Conservation (phyloP, 2,329 filamentous ascomycete species). For the Penicillium expansum region DNA sequence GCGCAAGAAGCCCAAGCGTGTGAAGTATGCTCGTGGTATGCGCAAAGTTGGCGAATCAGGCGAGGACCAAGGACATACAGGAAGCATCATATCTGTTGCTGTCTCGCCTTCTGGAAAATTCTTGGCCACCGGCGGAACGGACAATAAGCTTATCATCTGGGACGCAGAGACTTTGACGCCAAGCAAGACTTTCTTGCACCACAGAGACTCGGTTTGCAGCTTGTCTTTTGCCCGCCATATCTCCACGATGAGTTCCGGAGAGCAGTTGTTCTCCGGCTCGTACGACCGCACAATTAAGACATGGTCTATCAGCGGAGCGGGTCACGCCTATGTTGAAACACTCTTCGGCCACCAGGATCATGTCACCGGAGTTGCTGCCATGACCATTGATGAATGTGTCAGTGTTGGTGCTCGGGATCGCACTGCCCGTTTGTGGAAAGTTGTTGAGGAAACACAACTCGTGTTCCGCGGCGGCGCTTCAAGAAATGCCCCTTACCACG, state of each 20-base stretch:
- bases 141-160: slow-evolving; percentile 84
- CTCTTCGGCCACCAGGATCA: slow-evolving; percentile 94
- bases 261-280: slow-evolving; percentile 88
- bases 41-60: slow-evolving; percentile 40
- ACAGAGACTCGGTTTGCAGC: slow-evolving; percentile 81
- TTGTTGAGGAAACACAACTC: slow-evolving; percentile 89
- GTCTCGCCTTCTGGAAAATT: slow-evolving; percentile 87
- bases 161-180: slow-evolving; percentile 75
- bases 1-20: slow-evolving; percentile 45
- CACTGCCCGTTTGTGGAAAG: slow-evolving; percentile 92
- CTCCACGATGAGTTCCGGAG: slow-evolving; percentile 52
- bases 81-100: slow-evolving; percentile 76
- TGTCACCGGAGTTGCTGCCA: slow-evolving; percentile 77
- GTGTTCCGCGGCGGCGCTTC: slow-evolving; percentile 79
- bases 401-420: slow-evolving; percentile 88
- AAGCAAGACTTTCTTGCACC: slow-evolving; percentile 81
- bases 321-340: slow-evolving; percentile 91
- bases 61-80: slow-evolving; percentile 69
- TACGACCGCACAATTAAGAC: slow-evolving; percentile 93
- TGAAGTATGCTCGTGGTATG: slow-evolving; percentile 50
- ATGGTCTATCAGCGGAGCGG: slow-evolving; percentile 75
- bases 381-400: slow-evolving; percentile 83
- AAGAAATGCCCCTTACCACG: slow-evolving; percentile 53
- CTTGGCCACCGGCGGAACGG: slow-evolving; percentile 83
- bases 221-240: slow-evolving; percentile 82